These are phyloP conservation scores for Nothomitra cinnamomea DNA, from an alignment of 2,329 filamentous ascomycete genomes.

Conservation along the genomic window DNA sequence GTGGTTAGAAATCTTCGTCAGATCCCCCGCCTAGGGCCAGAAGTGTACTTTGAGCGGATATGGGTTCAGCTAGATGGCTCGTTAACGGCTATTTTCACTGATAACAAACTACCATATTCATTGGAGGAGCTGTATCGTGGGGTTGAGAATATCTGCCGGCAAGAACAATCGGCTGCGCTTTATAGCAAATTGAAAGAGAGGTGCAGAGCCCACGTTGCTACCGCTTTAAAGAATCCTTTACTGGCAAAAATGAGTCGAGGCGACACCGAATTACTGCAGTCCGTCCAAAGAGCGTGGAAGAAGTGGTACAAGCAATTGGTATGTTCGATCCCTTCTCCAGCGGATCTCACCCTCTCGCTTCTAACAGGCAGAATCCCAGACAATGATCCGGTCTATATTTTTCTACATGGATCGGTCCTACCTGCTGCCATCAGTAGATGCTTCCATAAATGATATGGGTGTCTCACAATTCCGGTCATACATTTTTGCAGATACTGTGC, in stretches of 20 bases:
- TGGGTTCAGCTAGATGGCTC: constrained; percentile 60
- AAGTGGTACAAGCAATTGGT: constrained; percentile 66
- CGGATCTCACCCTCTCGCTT: neutral
- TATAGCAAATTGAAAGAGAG: constrained; percentile 47
- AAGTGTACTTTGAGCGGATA: constrained; percentile 61
- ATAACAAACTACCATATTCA: constrained; percentile 47
- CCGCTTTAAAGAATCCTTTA: constrained; percentile 39
- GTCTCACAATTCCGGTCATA: constrained; percentile 54
- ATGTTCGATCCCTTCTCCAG: constrained; percentile 17
- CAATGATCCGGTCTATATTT: constrained; percentile 71
- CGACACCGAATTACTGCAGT: constrained; percentile 46
- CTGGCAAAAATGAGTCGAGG: constrained; percentile 36
- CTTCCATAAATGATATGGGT: constrained; percentile 66
- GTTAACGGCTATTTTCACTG: constrained; percentile 54
- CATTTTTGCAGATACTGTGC: constrained; percentile 34
- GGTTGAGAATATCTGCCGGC: constrained; percentile 80
- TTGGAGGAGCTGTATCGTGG: constrained; percentile 79
- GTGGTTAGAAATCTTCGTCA: constrained; percentile 83
- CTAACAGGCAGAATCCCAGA: constrained; percentile 26
- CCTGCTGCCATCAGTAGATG: constrained; percentile 54
- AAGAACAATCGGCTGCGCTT: constrained; percentile 51
- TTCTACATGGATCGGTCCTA: constrained; percentile 89
- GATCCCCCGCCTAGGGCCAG: constrained; percentile 44
- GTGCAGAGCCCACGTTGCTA: constrained; percentile 46
- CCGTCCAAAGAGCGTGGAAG: constrained; percentile 48